A percentile compares a stretch with the other conserved stretches of the same genome.
Evolutionary conservation across 202 grass and related monocot genomes (phyloP).

Genomic region (Elaeis oleifera): DNA sequence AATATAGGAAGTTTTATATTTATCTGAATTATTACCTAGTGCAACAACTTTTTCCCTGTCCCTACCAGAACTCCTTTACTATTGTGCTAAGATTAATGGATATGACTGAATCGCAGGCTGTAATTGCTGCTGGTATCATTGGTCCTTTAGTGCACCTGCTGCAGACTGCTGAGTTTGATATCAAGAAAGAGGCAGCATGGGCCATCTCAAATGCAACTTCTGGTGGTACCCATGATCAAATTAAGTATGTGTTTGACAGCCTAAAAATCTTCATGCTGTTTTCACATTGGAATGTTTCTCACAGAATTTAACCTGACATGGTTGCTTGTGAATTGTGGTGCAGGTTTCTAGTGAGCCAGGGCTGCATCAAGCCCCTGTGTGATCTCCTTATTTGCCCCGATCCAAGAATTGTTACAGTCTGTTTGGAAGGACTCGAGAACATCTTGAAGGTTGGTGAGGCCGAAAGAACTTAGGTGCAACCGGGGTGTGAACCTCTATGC

Average conservation of each 20-base stretch:
- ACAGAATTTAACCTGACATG: too few relatives aligned
- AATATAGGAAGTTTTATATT: too few relatives aligned
- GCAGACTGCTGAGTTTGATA: conserved; percentile 86
- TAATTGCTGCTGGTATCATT: conserved; percentile 80
- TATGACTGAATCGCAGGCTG: conserved; percentile 35
- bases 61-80: too few relatives aligned
- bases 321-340: background rate
- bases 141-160: conserved; percentile 62
- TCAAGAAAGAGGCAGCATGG: conserved; percentile 97
- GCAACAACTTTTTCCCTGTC: too few relatives aligned
- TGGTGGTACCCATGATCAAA: conserved; percentile 80
- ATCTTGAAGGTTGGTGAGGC: conserved; percentile 85
- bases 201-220: conserved; percentile 98
- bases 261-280: too few relatives aligned
- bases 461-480: conserved; percentile 54
- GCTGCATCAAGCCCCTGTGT: conserved; percentile 89
- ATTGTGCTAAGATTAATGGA: too few relatives aligned
- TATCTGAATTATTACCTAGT: too few relatives aligned
- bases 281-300: too few relatives aligned
- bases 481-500: conserved; percentile 64
- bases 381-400: conserved; percentile 90
- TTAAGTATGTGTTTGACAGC: conserved; percentile 38
- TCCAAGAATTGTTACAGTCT: conserved; percentile 86
- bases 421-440: conserved; percentile 96
- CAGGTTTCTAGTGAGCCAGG: conserved; percentile 80